phyloP scores from a whole-genome alignment of 371 early-diverging fungal genomes.

The Syncephalastrum contaminatum region DNA sequence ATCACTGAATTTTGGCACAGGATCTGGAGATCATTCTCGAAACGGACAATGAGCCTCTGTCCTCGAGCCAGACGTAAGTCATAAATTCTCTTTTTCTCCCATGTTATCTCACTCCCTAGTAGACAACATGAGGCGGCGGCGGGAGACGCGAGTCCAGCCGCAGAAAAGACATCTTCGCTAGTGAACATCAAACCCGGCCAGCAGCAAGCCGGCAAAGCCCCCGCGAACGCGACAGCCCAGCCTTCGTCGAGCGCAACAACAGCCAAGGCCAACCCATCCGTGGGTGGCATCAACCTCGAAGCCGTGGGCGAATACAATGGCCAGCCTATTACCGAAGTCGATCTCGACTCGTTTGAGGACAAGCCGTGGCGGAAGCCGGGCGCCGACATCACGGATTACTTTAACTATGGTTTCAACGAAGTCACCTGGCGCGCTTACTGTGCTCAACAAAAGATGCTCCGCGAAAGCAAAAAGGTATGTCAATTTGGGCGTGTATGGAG shows the following conservation, averaged over 20 bases:
- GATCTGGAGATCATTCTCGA: conserved; percentile 71
- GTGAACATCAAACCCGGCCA: conserved; percentile 64
- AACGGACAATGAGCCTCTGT: conserved; percentile 37
- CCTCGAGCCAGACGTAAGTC: conserved; percentile 10
- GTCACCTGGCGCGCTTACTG: conserved; percentile 92
- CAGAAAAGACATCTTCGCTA: conserved; percentile 33
- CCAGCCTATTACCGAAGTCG: conserved; percentile 81
- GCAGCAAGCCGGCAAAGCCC: conserved; percentile 7
- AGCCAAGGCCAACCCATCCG: conserved; percentile 8
- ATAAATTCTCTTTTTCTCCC: too few species aligned
- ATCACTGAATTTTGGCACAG: conserved; percentile 22
- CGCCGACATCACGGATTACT: conserved; percentile 97
- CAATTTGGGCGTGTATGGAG: neutral
- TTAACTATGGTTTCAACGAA: conserved; percentile 99
- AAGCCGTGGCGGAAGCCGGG: conserved; percentile 98
- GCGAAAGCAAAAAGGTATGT: conserved; percentile 58
- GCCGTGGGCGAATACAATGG: conserved; percentile 78
- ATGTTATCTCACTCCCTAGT: too few species aligned
- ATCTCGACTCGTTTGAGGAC: conserved; percentile 87
- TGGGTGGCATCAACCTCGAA: conserved; percentile 68
- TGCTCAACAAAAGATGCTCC: conserved; percentile 82
- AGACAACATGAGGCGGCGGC: conserved; percentile 8
- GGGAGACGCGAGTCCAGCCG: conserved; percentile 1
- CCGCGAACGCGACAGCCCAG: conserved; percentile 2
- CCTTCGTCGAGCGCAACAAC: conserved; percentile 21